phyloP scores from a whole-genome alignment of 805 yeast genomes.

The Myxozyma sirexii region DNA sequence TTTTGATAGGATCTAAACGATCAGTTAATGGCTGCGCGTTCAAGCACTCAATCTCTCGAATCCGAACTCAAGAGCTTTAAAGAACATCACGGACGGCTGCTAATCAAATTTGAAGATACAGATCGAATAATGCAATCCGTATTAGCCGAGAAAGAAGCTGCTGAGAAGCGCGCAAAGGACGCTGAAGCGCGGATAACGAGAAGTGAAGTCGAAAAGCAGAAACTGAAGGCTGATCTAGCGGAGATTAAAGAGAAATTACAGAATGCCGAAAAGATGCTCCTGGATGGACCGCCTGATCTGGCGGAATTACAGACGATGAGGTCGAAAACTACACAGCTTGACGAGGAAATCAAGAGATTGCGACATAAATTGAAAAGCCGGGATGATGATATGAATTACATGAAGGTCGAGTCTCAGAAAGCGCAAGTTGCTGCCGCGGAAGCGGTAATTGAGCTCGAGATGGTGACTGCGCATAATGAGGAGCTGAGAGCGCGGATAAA shows the following conservation, averaged over 20 bases:
- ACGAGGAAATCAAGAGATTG: constrained; percentile 50
- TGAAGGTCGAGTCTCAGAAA: constrained; percentile 39
- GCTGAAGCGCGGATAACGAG: constrained; percentile 33
- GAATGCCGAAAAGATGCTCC: constrained; percentile 36
- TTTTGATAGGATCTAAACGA: constrained; percentile 1
- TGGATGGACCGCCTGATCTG: constrained; percentile 35
- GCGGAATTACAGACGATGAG: constrained; percentile 46
- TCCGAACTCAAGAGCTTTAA: constrained; percentile 1
- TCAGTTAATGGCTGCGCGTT: constrained; percentile 1
- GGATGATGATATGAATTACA: constrained; percentile 64
- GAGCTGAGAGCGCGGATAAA: constrained; percentile 33
- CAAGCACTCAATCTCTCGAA: background rate
- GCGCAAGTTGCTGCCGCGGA: constrained; percentile 41
- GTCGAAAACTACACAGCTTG: constrained; percentile 49
- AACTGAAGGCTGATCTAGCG: constrained; percentile 38
- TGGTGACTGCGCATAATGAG: constrained; percentile 36
- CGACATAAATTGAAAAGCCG: constrained; percentile 52
- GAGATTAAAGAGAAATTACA: constrained; percentile 41
- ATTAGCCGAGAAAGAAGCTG: constrained; percentile 1
- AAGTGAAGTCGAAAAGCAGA: constrained; percentile 29
- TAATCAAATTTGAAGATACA: background rate
- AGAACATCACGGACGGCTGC: background rate
- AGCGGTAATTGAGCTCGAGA: constrained; percentile 39
- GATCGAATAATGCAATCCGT: constrained; percentile 5
- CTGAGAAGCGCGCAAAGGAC: constrained; percentile 3